Evolutionary conservation across 306 rosid species (phyloP).

Genomic region (Fagus crenata): DNA sequence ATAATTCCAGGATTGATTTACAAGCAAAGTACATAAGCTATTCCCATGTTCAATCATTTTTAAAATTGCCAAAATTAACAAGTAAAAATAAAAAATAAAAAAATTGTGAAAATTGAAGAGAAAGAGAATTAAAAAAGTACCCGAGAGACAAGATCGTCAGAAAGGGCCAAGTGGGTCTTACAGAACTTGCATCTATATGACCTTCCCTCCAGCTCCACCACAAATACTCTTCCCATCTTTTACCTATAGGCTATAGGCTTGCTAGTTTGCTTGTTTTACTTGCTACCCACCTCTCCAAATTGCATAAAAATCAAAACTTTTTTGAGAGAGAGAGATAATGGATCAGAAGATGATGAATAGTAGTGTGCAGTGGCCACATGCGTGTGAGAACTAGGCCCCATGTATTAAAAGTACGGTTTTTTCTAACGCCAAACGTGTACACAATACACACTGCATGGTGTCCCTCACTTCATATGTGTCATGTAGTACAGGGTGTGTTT

Average conservation of each 20-base stretch:
- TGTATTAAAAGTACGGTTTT: not conserved
- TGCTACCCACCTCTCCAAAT: not conserved
- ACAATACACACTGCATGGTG: not conserved
- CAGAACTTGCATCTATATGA: conserved; percentile 90
- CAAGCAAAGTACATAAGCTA: not conserved
- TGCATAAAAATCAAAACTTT: not conserved
- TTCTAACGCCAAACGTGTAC: not conserved
- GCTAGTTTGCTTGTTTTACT: not conserved
- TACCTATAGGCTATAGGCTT: not conserved
- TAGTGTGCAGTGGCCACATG: conserved; percentile 4
- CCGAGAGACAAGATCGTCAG: conserved; percentile 71
- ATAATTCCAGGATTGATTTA: not conserved
- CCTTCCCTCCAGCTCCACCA: conserved; percentile 83
- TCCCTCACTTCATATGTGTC: not conserved
- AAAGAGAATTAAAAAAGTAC: conserved; percentile 28
- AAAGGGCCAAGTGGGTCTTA: conserved; percentile 77
- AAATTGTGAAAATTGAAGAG: not conserved
- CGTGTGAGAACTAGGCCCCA: not conserved
- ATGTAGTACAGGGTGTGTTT: no score
- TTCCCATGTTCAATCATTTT: not conserved
- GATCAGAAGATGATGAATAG: not conserved
- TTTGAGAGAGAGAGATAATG: not conserved
- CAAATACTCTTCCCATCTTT: conserved; percentile 75
- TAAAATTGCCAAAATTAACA: not conserved
- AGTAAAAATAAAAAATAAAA: not conserved